Evolutionary conservation across 2,329 filamentous ascomycete species (phyloP), one percentile per base, ranked within the genome.

Genomic region (Colletotrichum kahawae): DNA sequence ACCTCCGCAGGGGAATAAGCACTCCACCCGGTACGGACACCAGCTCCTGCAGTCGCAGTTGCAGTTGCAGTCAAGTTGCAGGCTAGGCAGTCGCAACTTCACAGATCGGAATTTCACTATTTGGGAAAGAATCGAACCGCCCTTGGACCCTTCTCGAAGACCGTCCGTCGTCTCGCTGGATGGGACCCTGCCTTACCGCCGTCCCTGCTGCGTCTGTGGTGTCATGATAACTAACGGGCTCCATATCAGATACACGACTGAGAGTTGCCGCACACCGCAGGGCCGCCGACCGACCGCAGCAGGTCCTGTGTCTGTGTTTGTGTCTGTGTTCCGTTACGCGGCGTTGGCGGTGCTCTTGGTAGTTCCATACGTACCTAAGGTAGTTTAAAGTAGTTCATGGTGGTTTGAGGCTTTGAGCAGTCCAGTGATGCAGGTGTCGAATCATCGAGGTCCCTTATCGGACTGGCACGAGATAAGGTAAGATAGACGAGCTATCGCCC

Each of bases 201-300:
- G 64, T 72, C 63, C 65, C 24, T 57, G 70, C 66, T 59, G 70
- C 57, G 65, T 70, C 66, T 70, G 70, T 70, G 70, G 29, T 63
- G 36, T 59, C 48, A 33, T 34, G 70, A 59, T 72, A 36, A 36
- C 4, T 21, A 24, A 51, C 43, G 43, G n/a, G 13, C 43, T 51
- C 43, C n/a, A 51, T 51, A 51, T 51, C 43, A 51, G 43, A 51
- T 18, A 29, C 69, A 71, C 63, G 36, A 60, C 64, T 51, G 43
- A 60, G 29, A 60, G 54, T 38, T 43, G 70, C 43, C 70, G 43
- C 43, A 24, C 43, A 51, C 43, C 43, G 43, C 43, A 51, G 43
- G 43, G 43, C 43, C n/a, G 43, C 43, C 10, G 43, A 13, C 43
- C 43, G 43, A 51, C 43, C 43, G 64, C 70, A 72, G 56, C 64